phyloP scores from a whole-genome alignment of 1,284 basidiomycete genomes.

The Ustilago trichophora region DNA sequence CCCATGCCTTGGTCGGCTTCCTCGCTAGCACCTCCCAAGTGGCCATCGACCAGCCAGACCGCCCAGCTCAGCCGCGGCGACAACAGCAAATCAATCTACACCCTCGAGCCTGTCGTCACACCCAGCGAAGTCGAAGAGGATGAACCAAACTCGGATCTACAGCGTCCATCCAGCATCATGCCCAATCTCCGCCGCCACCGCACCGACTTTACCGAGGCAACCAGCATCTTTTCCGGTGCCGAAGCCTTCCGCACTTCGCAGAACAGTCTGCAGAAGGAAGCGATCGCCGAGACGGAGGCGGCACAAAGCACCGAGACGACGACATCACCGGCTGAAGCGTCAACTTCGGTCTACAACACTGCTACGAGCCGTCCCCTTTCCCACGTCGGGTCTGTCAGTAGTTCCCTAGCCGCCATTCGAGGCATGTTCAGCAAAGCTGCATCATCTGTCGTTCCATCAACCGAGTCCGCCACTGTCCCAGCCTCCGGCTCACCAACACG shows the following conservation, averaged over 20 bases:
- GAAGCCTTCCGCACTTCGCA: constrained; percentile 17
- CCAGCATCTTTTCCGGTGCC: constrained; percentile 40
- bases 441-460: constrained; percentile 2
- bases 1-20: constrained; percentile 33
- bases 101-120: constrained; percentile 21
- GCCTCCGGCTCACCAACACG: constrained; percentile 3
- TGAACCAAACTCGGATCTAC: constrained; percentile 2
- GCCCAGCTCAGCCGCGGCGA: background rate
- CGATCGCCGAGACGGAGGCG: constrained; percentile 3
- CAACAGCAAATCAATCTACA: constrained; percentile 4
- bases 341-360: constrained; percentile 1
- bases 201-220: constrained; percentile 42
- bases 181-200: constrained; percentile 21
- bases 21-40: constrained; percentile 20
- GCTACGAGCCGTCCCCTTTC: constrained; percentile 22
- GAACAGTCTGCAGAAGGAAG: constrained; percentile 25
- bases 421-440: constrained; percentile 33
- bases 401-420: constrained; percentile 29
- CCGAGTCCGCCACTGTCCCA: background rate
- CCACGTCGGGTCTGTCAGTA: constrained; percentile 21
- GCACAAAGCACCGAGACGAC: background rate
- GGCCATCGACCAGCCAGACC: constrained; percentile 11
- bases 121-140: constrained; percentile 16
- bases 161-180: constrained; percentile 4
- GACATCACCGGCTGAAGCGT: background rate